Evolutionary conservation across 345 rosid species (phyloP).

Genomic region (Cardamine occulta): DNA sequence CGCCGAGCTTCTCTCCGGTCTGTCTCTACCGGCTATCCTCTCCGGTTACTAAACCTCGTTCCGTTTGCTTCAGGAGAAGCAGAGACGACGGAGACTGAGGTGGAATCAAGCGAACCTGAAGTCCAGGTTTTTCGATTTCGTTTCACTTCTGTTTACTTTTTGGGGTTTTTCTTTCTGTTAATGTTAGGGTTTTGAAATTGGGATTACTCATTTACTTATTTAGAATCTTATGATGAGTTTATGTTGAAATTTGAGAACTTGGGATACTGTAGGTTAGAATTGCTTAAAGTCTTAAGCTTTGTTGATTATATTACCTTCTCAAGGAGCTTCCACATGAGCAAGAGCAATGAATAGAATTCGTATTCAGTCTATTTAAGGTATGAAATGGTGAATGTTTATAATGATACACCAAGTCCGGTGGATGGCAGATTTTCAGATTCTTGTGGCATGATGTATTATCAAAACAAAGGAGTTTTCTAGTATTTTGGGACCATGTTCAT

Average conservation of each 20-base stretch:
- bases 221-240: background rate
- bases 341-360: background rate
- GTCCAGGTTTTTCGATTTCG: slow-evolving; percentile 55
- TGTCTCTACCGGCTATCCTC: slow-evolving; percentile 40
- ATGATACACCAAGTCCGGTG: background rate
- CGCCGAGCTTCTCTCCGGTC: slow-evolving; percentile 46
- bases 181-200: slow-evolving; percentile 8
- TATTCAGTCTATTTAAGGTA: background rate
- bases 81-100: slow-evolving; percentile 57
- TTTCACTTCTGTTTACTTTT: background rate
- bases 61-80: slow-evolving; percentile 74
- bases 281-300: slow-evolving; percentile 22
- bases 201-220: background rate
- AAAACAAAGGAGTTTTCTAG: background rate
- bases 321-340: background rate
- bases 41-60: slow-evolving; percentile 50
- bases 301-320: background rate
- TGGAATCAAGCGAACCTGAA: slow-evolving; percentile 58
- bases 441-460: background rate
- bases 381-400: background rate
- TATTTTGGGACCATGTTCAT: background rate
- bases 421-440: background rate
- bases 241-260: slow-evolving; percentile 1
- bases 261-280: background rate
- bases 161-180: background rate